A percentile compares a stretch with the other conserved stretches of the same genome.
These are phyloP conservation scores for Mucor saturninus DNA, from an alignment of 371 early-diverging fungal species.

Conservation along the genomic window DNA sequence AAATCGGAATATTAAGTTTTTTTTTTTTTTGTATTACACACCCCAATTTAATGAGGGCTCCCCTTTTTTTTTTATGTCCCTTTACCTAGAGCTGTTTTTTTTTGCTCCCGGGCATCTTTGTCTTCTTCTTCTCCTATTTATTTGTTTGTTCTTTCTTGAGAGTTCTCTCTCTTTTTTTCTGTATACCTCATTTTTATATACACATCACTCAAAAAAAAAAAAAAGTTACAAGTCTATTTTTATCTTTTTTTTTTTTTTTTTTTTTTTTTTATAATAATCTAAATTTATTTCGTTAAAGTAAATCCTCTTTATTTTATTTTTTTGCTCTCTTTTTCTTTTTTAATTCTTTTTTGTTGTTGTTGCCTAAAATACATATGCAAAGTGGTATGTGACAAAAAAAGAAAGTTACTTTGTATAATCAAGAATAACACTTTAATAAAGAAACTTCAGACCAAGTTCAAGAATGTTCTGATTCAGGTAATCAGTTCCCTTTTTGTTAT, in stretches of 20 bases:
- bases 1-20: neutral
- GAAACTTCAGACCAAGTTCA: slow-evolving; percentile 18
- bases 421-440: neutral
- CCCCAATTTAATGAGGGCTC: neutral
- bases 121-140: neutral
- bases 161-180: neutral
- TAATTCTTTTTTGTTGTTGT: slow-evolving; percentile 1
- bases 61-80: slow-evolving; percentile 1
- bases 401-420: neutral
- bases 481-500: slow-evolving; percentile 32
- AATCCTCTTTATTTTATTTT: neutral
- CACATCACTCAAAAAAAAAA: neutral
- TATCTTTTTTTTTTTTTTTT: neutral
- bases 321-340: neutral
- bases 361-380: slow-evolving; percentile 5
- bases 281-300: slow-evolving; percentile 1
- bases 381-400: slow-evolving; percentile 9
- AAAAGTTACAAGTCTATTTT: neutral
- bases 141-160: neutral
- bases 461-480: slow-evolving; percentile 34
- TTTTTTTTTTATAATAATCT: slow-evolving; percentile 1
- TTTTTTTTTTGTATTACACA: neutral
- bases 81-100: neutral
- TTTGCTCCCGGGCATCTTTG: slow-evolving; percentile 5
- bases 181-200: slow-evolving; percentile 2